Evolutionary conservation across 1,284 basidiomycete species (phyloP), one percentile per base, ranked within the genome.

Genomic region (Ganoderma sinense): DNA sequence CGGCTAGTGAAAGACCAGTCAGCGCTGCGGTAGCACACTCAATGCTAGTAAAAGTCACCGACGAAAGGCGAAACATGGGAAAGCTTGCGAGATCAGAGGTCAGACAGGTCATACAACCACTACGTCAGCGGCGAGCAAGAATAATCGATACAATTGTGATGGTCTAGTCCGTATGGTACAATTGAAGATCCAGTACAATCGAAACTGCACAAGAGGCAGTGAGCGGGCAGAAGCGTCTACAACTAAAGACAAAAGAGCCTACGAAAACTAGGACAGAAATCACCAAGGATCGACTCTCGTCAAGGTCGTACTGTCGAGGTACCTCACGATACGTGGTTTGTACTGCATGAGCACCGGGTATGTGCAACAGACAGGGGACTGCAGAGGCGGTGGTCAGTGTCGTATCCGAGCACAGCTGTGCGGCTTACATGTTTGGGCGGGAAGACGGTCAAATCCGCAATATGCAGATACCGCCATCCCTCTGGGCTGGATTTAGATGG

Each of bases 281-380:
- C 41, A 66, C 65, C 65, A 66, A 18, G 65, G 58, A 56, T 40
- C 36, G 13, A 66, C 58, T 14, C 60, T 18, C 36, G 43, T 40
- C 40, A 62, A 48, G 26, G 40, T 45, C 11, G 20, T 67, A 40
- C 66, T 62, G 63, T 68, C 45, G 26, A 68, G 48, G 20, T 65
- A 69, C 33, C n/a, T 23, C 16, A 69, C 53, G 1, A 60, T 58
- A 11, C 68, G 68, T 11, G 68, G 68, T 23, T 33, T 41, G 39
- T 33, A 56, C 29, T 69, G 58, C 10, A 53, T 65, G 20, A 69
- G 68, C 26, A 69, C 68, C 4, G 68, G 68, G 59, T 69, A 69
- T 11, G 29, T 10, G 48, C 63, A 68, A 5, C 58, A 40, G 29
- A 43, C n/a, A 4, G n/a, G 33, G 18, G 56, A 36, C 62, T 68